Evolutionary conservation across 2,329 filamentous ascomycete genomes (phyloP).

Genomic region (Curvularia lunata): DNA sequence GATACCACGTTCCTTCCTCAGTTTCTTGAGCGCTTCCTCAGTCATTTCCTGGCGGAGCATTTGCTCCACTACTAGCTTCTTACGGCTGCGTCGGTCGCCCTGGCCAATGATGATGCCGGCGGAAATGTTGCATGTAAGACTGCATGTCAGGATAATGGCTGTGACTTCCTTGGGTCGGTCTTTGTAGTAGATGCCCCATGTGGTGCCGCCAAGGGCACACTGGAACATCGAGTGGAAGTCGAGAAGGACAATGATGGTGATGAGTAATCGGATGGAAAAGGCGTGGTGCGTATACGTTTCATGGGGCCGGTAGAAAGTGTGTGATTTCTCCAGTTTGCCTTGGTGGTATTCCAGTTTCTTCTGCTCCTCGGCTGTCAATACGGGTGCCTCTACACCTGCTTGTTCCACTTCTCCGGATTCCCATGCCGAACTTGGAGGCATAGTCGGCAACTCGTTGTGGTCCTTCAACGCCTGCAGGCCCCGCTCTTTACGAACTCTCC

Average conservation of each 20-base stretch:
- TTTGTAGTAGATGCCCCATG: conserved; percentile 78
- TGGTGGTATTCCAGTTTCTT: conserved; percentile 76
- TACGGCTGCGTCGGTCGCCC: conserved; percentile 76
- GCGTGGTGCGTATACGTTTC: conserved; percentile 84
- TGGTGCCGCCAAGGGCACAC: conserved; percentile 77
- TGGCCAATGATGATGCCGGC: conserved; percentile 78
- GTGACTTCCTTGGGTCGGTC: conserved; percentile 75
- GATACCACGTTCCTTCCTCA: conserved; percentile 54
- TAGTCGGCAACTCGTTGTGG: conserved; percentile 69
- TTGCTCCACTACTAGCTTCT: conserved; percentile 82
- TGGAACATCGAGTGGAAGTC: conserved; percentile 82
- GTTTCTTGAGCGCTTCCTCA: conserved; percentile 63
- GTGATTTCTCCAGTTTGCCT: conserved; percentile 77
- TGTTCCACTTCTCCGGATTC: conserved; percentile 44
- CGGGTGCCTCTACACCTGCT: conserved; percentile 56
- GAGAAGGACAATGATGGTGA: conserved; percentile 76
- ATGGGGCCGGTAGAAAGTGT: conserved; percentile 88
- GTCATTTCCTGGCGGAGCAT: conserved; percentile 80
- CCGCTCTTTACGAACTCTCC: conserved; percentile 67
- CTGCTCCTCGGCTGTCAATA: conserved; percentile 70
- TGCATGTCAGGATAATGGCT: conserved; percentile 79
- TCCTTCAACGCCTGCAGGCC: conserved; percentile 67
- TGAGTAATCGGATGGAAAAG: conserved; percentile 75
- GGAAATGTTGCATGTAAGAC: conserved; percentile 76
- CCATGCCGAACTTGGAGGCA: conserved; percentile 53